Evolutionary conservation across 768 basidiomycete species (phyloP).

Genomic region (Lactifluus rugatus): DNA sequence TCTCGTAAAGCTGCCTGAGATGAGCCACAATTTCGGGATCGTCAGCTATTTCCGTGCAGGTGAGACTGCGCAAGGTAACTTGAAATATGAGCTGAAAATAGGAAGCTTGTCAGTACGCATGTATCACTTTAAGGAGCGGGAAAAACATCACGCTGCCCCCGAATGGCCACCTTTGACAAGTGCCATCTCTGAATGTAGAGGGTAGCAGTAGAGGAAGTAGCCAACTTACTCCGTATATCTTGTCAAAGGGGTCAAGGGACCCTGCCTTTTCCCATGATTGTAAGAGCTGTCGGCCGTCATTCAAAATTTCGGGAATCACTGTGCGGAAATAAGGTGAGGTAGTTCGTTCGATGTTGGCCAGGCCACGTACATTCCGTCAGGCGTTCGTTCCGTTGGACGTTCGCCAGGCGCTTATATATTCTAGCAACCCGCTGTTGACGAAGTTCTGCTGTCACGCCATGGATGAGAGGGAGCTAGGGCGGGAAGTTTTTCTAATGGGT

Average conservation of each 20-base stretch:
- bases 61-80: slow-evolving; percentile 56
- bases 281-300: slow-evolving; percentile 54
- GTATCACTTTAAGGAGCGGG: background rate
- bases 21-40: slow-evolving; percentile 51
- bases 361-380: slow-evolving; percentile 48
- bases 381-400: slow-evolving; percentile 52
- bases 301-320: slow-evolving; percentile 60
- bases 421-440: slow-evolving; percentile 48
- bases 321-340: slow-evolving; percentile 16
- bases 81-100: slow-evolving; percentile 50
- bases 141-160: background rate
- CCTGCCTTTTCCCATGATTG: slow-evolving; percentile 57
- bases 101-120: background rate
- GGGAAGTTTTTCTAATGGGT: slow-evolving; percentile 3
- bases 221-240: slow-evolving; percentile 51
- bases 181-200: slow-evolving; percentile 3
- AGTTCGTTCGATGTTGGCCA: slow-evolving; percentile 4
- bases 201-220: background rate
- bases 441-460: slow-evolving; percentile 64
- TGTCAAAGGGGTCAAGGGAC: slow-evolving; percentile 61
- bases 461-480: slow-evolving; percentile 61
- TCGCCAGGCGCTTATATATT: slow-evolving; percentile 63
- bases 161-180: slow-evolving; percentile 5
- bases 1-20: slow-evolving; percentile 56
- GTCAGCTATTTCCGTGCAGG: slow-evolving; percentile 61